Evolutionary conservation across 2,329 filamentous ascomycete species (phyloP).

Genomic region (Neofusicoccum parvum): DNA sequence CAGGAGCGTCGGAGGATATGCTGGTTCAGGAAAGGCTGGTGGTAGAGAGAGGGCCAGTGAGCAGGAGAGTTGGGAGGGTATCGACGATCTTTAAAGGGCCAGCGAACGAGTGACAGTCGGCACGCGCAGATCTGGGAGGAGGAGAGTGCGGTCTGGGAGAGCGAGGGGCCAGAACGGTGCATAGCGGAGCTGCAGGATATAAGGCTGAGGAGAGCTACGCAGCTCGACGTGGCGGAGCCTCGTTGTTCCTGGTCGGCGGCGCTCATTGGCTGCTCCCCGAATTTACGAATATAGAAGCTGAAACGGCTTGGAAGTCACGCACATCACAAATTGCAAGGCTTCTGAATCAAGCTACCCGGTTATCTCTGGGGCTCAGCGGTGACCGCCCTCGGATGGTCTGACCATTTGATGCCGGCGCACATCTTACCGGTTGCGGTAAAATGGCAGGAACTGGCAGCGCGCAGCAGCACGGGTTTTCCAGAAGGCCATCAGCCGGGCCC

Average conservation of each 20-base stretch:
- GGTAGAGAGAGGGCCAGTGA: background rate
- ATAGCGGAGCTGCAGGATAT: slow-evolving; percentile 19
- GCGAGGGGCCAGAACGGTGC: slow-evolving; percentile 15
- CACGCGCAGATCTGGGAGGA: background rate
- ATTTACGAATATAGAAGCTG: slow-evolving; percentile 23
- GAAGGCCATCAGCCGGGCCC: slow-evolving; percentile 7
- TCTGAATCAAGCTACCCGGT: slow-evolving; percentile 23
- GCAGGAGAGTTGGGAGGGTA: background rate
- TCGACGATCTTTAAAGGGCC: slow-evolving; percentile 6
- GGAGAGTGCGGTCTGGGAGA: background rate
- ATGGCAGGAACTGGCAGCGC: slow-evolving; percentile 8
- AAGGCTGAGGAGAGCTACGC: slow-evolving; percentile 22
- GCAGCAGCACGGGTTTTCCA: background rate
- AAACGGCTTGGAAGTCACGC: slow-evolving; percentile 23
- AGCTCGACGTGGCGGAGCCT: slow-evolving; percentile 23
- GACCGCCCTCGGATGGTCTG: slow-evolving; percentile 21
- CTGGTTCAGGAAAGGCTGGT: background rate
- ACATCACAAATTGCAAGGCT: slow-evolving; percentile 24
- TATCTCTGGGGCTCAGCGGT: slow-evolving; percentile 23
- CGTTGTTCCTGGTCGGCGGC: slow-evolving; percentile 16
- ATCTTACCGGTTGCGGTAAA: slow-evolving; percentile 17
- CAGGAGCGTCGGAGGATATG: slow-evolving; percentile 1
- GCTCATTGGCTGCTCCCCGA: slow-evolving; percentile 17
- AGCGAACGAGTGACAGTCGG: slow-evolving; percentile 5
- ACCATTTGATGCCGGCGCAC: slow-evolving; percentile 17